Conservation (phyloP, 2,329 filamentous ascomycete species). For the Fusarium denticulatum region DNA sequence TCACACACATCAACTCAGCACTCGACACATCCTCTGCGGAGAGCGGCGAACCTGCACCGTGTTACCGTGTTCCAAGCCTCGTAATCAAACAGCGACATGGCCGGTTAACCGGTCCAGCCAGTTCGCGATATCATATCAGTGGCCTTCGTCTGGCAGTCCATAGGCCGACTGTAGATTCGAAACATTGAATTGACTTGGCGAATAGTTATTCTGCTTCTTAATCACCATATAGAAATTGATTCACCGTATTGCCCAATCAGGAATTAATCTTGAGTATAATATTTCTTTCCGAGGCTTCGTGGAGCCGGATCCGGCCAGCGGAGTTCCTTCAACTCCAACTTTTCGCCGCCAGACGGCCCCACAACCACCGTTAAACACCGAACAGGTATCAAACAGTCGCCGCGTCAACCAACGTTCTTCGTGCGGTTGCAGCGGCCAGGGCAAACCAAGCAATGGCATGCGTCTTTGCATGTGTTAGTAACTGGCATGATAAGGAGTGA, state of each 20-base stretch:
- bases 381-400: neutral
- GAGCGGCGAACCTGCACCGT: neutral
- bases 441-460: neutral
- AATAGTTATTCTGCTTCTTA: neutral
- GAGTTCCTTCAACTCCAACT: constrained; percentile 16
- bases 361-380: constrained; percentile 11
- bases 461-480: neutral
- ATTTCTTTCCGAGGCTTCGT: constrained; percentile 2
- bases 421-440: constrained; percentile 12
- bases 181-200: neutral
- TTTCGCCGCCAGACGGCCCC: constrained; percentile 30
- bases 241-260: neutral
- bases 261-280: neutral
- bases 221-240: neutral
- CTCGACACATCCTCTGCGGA: neutral
- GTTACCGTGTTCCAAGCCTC: constrained; percentile 3
- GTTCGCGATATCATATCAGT: neutral
- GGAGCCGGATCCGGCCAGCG: constrained; percentile 26
- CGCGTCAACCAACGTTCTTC: constrained; percentile 1
- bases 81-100: neutral
- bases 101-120: neutral
- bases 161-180: neutral
- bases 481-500: neutral
- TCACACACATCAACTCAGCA: neutral
- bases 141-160: neutral